These are phyloP conservation scores for Panaeolus cyanescens DNA, from an alignment of 768 basidiomycete genomes.

Conservation along the genomic window DNA sequence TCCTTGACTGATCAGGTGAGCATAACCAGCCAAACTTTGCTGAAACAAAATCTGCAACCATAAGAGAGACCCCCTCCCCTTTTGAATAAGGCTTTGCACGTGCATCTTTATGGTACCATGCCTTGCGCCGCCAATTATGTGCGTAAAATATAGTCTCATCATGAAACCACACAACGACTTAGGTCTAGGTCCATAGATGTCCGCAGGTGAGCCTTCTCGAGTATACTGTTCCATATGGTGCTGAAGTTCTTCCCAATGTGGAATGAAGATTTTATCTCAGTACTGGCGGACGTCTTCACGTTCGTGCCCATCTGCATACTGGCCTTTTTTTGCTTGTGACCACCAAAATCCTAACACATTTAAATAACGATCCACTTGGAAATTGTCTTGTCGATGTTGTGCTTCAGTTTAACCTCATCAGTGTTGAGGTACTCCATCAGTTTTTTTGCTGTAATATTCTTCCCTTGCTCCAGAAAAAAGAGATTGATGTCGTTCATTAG, in stretches of 20 bases:
- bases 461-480: constrained; percentile 24
- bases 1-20: constrained; percentile 13
- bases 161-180: constrained; percentile 29
- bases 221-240: not conserved
- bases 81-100: constrained; percentile 27
- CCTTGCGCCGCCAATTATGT: constrained; percentile 18
- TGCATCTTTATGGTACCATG: constrained; percentile 21
- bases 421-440: constrained; percentile 21
- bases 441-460: constrained; percentile 23
- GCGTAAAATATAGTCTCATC: constrained; percentile 31
- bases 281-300: constrained; percentile 37
- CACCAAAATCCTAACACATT: constrained; percentile 16
- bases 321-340: constrained; percentile 25
- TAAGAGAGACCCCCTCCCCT: constrained; percentile 29
- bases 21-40: constrained; percentile 23
- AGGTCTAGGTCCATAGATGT: not conserved
- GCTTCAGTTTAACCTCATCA: constrained; percentile 8
- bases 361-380: constrained; percentile 23
- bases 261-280: constrained; percentile 21
- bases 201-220: not conserved
- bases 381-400: constrained; percentile 16
- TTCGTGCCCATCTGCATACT: constrained; percentile 42
- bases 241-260: constrained; percentile 19
- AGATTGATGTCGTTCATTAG: constrained; percentile 22
- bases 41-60: constrained; percentile 29